phyloP scores from a whole-genome alignment of 345 rosid genomes.

The Brassica cretica region DNA sequence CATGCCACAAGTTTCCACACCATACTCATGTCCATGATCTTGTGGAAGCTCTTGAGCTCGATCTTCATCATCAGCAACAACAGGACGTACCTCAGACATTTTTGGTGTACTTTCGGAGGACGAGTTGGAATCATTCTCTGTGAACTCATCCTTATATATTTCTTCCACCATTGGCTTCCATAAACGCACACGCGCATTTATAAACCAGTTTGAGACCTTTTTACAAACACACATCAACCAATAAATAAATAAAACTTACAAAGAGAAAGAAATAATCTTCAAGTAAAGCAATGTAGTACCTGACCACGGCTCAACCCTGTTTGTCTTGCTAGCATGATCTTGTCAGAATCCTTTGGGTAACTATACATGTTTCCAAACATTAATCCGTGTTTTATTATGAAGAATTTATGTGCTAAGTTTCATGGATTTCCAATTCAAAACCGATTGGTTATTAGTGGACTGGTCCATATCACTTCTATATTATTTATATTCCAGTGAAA shows the following conservation, averaged over 20 bases:
- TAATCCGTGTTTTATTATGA: not conserved
- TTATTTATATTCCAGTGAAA: not conserved
- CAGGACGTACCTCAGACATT: conserved; percentile 38
- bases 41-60: conserved; percentile 38
- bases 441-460: not conserved
- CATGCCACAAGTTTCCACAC: conserved; percentile 43
- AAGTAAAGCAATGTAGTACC: conserved; percentile 39
- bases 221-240: conserved; percentile 12
- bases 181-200: conserved; percentile 96
- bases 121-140: conserved; percentile 82
- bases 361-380: conserved; percentile 38
- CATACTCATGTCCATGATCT: conserved; percentile 43
- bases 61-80: conserved; percentile 20
- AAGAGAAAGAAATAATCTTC: not conserved
- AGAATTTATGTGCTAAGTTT: not conserved
- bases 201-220: conserved; percentile 97
- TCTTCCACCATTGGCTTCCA: conserved; percentile 99
- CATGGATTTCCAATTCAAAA: not conserved
- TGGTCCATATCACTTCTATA: not conserved
- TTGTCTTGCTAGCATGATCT: conserved; percentile 94
- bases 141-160: conserved; percentile 96
- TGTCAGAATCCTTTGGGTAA: conserved; percentile 97
- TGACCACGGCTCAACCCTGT: conserved; percentile 97
- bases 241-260: not conserved
- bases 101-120: conserved; percentile 72